Percentiles rank a stretch among this genome's conserved stretches.
phyloP scores from a whole-genome alignment of 805 yeast genomes.

The Monosporozyma yasuniensis region DNA sequence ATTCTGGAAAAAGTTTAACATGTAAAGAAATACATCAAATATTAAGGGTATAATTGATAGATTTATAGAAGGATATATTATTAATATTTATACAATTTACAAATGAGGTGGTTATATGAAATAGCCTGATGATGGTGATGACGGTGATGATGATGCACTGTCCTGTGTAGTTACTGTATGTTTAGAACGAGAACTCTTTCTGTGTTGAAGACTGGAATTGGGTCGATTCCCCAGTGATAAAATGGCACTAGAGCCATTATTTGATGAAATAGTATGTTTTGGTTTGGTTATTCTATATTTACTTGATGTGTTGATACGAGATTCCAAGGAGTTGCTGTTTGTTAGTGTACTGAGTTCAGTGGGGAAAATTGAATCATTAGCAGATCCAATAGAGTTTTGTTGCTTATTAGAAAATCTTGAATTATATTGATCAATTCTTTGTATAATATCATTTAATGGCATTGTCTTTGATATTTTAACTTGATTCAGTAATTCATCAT shows the following conservation, averaged over 20 bases:
- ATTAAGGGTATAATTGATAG: too few species aligned
- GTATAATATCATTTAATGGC: neutral
- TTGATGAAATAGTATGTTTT: neutral
- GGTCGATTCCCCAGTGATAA: neutral
- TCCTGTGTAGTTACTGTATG: neutral
- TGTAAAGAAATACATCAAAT: too few species aligned
- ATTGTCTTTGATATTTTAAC: neutral
- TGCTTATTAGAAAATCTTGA: too few species aligned
- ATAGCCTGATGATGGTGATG: neutral
- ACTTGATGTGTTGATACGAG: neutral
- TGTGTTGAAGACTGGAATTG: neutral
- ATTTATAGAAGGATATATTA: too few species aligned
- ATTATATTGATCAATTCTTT: neutral
- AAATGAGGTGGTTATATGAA: neutral
- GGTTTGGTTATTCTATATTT: neutral
- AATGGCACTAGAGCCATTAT: neutral
- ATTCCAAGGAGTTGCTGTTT: neutral
- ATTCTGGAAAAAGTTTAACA: too few species aligned
- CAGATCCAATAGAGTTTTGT: too few species aligned
- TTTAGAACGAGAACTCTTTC: neutral
- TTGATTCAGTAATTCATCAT: neutral
- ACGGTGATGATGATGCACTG: too few species aligned
- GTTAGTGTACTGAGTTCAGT: neutral
- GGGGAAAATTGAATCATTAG: too few species aligned
- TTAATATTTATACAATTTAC: too few species aligned